Conservation (phyloP, 345 rosid species). For the Corchorus olitorius region DNA sequence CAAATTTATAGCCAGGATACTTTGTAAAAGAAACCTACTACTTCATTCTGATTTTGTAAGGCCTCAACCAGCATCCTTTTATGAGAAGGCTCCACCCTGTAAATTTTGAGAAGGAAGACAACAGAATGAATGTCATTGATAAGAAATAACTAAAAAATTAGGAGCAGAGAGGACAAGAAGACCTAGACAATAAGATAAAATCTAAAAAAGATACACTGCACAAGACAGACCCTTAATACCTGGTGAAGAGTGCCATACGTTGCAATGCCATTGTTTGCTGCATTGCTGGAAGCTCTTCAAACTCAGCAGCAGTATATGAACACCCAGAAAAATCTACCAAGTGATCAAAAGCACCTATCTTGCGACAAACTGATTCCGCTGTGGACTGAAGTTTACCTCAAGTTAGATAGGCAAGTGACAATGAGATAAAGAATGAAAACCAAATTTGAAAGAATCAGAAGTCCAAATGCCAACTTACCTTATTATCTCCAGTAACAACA, state of each 20-base stretch:
- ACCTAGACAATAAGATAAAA: slow-evolving; percentile 14
- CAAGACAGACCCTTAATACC: slow-evolving; percentile 41
- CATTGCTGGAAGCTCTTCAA: slow-evolving; percentile 90
- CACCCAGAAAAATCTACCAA: slow-evolving; percentile 73
- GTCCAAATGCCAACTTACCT: slow-evolving; percentile 51
- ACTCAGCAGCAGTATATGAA: slow-evolving; percentile 95
- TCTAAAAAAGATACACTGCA: slow-evolving; percentile 4
- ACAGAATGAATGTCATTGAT: slow-evolving; percentile 13
- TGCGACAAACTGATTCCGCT: slow-evolving; percentile 92
- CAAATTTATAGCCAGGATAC: background rate
- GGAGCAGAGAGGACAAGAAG: background rate
- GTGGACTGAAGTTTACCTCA: slow-evolving; percentile 67
- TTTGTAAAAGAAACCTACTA: slow-evolving; percentile 50
- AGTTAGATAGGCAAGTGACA: slow-evolving; percentile 30
- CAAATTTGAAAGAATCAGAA: slow-evolving; percentile 2
- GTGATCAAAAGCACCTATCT: slow-evolving; percentile 96
- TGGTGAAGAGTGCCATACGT: slow-evolving; percentile 88
- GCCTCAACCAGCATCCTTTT: slow-evolving; percentile 99
- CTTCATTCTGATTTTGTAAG: slow-evolving; percentile 95
- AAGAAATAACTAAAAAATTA: slow-evolving; percentile 11
- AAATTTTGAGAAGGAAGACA: slow-evolving; percentile 22
- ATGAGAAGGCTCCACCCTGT: slow-evolving; percentile 97
- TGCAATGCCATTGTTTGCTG: slow-evolving; percentile 86
- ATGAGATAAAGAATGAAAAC: slow-evolving; percentile 12
- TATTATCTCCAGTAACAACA: slow-evolving; percentile 98